These are phyloP conservation scores for Rhizophagus sp. DNA, from an alignment of 192 early-diverging fungal species.

Conservation along the genomic window DNA sequence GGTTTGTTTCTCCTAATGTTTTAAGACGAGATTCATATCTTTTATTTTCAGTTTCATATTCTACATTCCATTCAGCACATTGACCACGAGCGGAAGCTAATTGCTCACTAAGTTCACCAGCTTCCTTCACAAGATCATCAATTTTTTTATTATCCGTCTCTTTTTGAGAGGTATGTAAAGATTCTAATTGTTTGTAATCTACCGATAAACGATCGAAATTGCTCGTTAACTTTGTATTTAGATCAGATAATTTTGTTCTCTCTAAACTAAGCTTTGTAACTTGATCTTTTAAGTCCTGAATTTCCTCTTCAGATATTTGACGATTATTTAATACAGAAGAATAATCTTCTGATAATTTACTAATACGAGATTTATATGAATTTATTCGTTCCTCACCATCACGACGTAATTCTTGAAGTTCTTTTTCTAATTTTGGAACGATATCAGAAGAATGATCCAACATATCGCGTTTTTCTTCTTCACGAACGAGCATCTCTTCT, in stretches of 20 bases:
- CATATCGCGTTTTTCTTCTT: background rate
- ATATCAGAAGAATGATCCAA: background rate
- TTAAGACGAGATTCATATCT: background rate
- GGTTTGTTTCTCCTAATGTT: background rate
- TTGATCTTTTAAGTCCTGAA: background rate
- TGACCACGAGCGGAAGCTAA: background rate
- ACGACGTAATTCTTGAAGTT: background rate
- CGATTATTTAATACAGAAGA: background rate
- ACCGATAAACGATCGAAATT: background rate
- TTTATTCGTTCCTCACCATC: background rate
- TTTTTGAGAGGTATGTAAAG: background rate
- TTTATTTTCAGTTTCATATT: slow-evolving; percentile 25
- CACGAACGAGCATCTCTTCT: background rate
- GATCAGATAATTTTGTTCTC: background rate
- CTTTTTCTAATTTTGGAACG: background rate
- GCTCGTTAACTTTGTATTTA: background rate
- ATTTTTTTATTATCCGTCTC: background rate
- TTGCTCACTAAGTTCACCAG: slow-evolving; percentile 6
- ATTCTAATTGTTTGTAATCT: slow-evolving; percentile 4
- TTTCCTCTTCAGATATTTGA: slow-evolving; percentile 4
- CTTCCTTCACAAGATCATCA: background rate
- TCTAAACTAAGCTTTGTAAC: background rate
- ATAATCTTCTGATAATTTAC: background rate
- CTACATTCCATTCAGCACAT: background rate
- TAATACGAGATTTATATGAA: background rate